Base-by-base conservation (phyloP, 331 rosid genomes). In the Saraca asoca region DNA sequence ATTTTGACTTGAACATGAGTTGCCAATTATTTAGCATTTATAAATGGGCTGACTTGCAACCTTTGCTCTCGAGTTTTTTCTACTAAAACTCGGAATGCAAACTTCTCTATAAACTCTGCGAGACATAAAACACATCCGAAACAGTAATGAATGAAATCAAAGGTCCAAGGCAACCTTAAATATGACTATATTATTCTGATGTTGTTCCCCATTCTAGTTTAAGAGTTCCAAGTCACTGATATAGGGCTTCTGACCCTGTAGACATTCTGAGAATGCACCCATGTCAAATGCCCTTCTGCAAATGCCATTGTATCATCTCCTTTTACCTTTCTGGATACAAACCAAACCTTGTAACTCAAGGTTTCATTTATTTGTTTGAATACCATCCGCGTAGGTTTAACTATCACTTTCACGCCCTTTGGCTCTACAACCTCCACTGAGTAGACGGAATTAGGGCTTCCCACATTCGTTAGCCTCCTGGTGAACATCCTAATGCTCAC, bases 181-280 rank as follows among this genome's bases (percentile, higher is more conserved):
- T 18, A 58, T 64, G 16, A 45, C 43, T 33, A 7, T 29, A 29
- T 42, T 59, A 38, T 42, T 59, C 49, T 69, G 20, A 60, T 42
- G 17, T 9, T 49, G 2, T 33, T 66, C 41, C 18, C 44, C 51
- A 4, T 19, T 45, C 57, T 76, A 59, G 68, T 62, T 73, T 24
- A 24, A 13, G 43, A 38, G 71, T 86, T 85, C 96, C 97, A 94
- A 59, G 89, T 83, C 68, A 88, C 95, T 53, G 87, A 79, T 58
- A 94, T 87, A 18, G 97, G 96, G 78, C 99, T 94, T 85, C 89
- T 90, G 58, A 90, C 99, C 66, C 71, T 86, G 77, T 78, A 63
- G 41, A 70, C 61, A 49, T 82, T 86, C 35, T 78, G 60, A 12
- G 85, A 75, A 53, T 82, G 73, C 6, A 81, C 17, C 97, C 99